phyloP scores from a whole-genome alignment of 805 yeast species.

The Yarrowia sp. region DNA sequence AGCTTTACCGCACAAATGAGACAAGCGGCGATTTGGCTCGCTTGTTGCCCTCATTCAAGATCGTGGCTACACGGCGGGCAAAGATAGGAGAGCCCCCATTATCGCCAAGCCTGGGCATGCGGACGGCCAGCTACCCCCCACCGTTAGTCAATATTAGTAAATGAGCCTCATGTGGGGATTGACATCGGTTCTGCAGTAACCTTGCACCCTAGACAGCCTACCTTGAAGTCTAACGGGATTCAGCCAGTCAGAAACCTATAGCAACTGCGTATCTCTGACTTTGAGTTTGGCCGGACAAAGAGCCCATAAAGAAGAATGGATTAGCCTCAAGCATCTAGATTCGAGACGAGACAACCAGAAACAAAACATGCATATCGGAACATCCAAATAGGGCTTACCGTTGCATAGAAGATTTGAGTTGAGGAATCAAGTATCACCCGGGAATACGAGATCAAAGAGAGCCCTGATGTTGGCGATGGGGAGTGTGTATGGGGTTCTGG shows the following conservation, averaged over 20 bases:
- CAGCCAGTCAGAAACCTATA: constrained; percentile 3
- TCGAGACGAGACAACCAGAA: constrained; percentile 31
- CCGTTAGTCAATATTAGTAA: constrained; percentile 15
- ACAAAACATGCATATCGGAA: constrained; percentile 27
- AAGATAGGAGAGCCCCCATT: not conserved
- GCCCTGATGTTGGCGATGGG: not conserved
- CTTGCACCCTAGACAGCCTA: constrained; percentile 20
- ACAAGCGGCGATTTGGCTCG: not conserved
- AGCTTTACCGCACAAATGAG: constrained; percentile 2
- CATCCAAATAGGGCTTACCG: constrained; percentile 25
- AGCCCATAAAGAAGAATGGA: too few relatives aligned
- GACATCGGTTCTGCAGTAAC: constrained; percentile 31
- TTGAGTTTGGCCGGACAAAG: constrained; percentile 1
- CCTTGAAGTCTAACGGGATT: not conserved
- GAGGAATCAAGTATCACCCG: constrained; percentile 9
- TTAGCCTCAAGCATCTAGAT: constrained; percentile 16
- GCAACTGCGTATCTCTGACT: not conserved
- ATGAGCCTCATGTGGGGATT: constrained; percentile 28
- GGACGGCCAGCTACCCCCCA: not conserved
- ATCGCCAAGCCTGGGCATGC: not conserved
- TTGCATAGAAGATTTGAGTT: constrained; percentile 15
- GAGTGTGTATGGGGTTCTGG: too few relatives aligned
- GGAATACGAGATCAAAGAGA: constrained; percentile 14
- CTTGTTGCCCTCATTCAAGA: not conserved
- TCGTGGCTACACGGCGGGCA: not conserved